phyloP scores from a whole-genome alignment of 2,329 filamentous ascomycete species.

The Colletotrichum zoysiae region DNA sequence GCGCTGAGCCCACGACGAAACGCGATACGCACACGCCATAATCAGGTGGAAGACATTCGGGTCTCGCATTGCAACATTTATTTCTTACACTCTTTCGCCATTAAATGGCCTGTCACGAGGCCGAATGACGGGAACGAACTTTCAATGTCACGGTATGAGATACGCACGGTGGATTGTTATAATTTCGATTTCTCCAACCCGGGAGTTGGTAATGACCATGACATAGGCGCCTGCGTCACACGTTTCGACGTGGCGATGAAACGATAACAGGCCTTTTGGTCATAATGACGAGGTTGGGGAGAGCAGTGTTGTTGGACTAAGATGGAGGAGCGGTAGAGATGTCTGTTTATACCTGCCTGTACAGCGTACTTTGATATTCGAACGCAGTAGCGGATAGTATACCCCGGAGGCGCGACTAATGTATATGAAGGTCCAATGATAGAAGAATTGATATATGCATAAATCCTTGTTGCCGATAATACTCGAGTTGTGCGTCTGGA shows the following conservation, averaged over 20 bases:
- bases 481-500: no score
- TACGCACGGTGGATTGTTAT: slow-evolving; percentile 40
- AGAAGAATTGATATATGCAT: slow-evolving; percentile 18
- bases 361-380: slow-evolving; percentile 49
- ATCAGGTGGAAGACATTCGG: slow-evolving; percentile 1
- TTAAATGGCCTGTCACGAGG: neutral
- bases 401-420: slow-evolving; percentile 54
- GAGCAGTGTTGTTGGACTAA: slow-evolving; percentile 40
- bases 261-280: neutral
- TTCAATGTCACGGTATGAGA: slow-evolving; percentile 42
- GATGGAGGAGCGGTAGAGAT: slow-evolving; percentile 35
- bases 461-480: neutral
- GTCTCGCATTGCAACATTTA: neutral
- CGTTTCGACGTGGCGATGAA: neutral
- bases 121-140: slow-evolving; percentile 15
- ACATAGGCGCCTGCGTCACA: neutral
- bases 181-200: slow-evolving; percentile 12
- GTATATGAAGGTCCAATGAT: slow-evolving; percentile 44
- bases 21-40: neutral
- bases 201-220: slow-evolving; percentile 2
- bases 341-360: slow-evolving; percentile 45
- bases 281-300: slow-evolving; percentile 14
- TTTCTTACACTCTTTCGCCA: slow-evolving; percentile 21
- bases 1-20: neutral
- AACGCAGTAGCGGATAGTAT: slow-evolving; percentile 48